Evolutionary conservation across 805 yeast genomes (phyloP).

Genomic region (Starmerella riodocensis): DNA sequence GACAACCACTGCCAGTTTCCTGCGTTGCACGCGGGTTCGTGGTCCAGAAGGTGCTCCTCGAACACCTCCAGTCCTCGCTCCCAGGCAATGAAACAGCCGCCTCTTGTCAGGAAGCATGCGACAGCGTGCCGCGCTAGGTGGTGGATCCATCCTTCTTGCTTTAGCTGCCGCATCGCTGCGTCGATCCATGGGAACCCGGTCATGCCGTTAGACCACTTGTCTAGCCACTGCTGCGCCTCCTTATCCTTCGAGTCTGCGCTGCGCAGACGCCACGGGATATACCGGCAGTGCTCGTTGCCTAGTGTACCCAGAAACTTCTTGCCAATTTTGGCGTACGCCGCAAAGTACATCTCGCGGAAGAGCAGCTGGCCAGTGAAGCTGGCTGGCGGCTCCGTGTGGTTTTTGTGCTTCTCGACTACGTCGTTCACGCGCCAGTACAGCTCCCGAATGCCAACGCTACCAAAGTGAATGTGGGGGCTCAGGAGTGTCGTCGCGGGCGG

Average conservation of each 20-base stretch:
- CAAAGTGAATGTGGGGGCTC: conserved; percentile 2
- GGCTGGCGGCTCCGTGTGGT: neutral
- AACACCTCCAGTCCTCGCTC: conserved; percentile 2
- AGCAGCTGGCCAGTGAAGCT: conserved; percentile 1
- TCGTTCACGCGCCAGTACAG: conserved; percentile 1
- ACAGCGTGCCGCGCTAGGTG: conserved; percentile 3
- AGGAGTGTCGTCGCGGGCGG: neutral
- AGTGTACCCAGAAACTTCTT: neutral
- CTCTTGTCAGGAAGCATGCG: conserved; percentile 2
- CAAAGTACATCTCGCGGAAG: conserved; percentile 2
- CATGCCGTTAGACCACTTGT: neutral
- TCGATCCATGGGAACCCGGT: conserved; percentile 4
- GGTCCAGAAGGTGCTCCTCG: conserved; percentile 3
- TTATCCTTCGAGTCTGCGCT: neutral
- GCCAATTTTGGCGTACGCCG: conserved; percentile 1
- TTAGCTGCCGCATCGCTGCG: conserved; percentile 2
- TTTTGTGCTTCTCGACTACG: neutral
- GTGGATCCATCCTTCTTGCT: conserved; percentile 3
- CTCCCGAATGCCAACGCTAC: conserved; percentile 1
- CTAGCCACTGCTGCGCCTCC: conserved; percentile 1
- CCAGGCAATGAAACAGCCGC: conserved; percentile 4
- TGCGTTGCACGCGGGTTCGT: conserved; percentile 2
- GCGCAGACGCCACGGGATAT: conserved; percentile 1
- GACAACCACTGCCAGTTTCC: conserved; percentile 4
- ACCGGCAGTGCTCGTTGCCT: conserved; percentile 1